These are phyloP conservation scores for Agrostemma githago DNA, from an alignment of 148 eudicot genomes.

Conservation along the genomic window DNA sequence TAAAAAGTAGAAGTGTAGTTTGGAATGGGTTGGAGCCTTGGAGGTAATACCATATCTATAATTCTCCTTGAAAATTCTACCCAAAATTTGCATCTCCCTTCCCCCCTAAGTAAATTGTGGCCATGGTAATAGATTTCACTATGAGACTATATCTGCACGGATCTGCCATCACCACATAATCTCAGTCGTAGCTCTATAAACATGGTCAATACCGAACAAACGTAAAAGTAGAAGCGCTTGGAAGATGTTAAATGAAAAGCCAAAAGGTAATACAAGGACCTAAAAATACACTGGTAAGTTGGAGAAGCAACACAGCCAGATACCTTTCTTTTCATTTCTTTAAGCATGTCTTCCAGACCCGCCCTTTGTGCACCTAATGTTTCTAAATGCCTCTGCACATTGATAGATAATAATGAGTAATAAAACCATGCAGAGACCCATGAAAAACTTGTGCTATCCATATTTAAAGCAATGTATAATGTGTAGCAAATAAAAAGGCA, in stretches of 20 bases:
- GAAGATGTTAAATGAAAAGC: neutral
- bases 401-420: neutral
- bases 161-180: neutral
- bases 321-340: slow-evolving; percentile 98
- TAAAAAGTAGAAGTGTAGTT: too few species aligned
- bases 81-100: neutral
- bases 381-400: slow-evolving; percentile 88
- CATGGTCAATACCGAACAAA: neutral
- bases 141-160: neutral
- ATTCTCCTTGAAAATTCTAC: too few species aligned
- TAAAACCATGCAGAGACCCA: neutral
- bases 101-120: neutral
- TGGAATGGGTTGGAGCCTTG: too few species aligned
- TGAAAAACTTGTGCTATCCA: neutral
- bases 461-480: neutral
- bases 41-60: too few species aligned
- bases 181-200: neutral
- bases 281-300: slow-evolving; percentile 1
- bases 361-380: slow-evolving; percentile 91
- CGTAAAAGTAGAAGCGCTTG: neutral
- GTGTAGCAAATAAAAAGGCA: neutral
- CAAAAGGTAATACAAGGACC: neutral
- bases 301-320: slow-evolving; percentile 2
- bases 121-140: too few species aligned
- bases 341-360: slow-evolving; percentile 98